phyloP scores from a whole-genome alignment of 1,284 basidiomycete species.

The Taiwanofungus camphoratus region DNA sequence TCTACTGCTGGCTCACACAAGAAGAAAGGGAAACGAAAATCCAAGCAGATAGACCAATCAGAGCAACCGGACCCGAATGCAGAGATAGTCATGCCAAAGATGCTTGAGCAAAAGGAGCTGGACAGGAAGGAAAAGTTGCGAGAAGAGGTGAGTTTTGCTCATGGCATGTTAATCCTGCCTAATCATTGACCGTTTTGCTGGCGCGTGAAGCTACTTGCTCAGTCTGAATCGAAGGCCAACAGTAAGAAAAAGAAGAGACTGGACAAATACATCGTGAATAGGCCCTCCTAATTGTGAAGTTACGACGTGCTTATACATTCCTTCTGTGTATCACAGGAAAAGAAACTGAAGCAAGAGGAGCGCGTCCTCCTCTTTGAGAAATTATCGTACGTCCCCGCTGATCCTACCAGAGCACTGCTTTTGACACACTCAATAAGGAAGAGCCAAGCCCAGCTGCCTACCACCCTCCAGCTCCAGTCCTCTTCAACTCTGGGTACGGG shows the following conservation, averaged over 20 bases:
- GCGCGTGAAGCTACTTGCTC: conserved; percentile 37
- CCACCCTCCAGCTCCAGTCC: conserved; percentile 56
- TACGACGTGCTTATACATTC: not conserved
- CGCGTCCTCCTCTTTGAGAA: conserved; percentile 68
- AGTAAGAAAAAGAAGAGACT: conserved; percentile 76
- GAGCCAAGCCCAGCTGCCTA: conserved; percentile 63
- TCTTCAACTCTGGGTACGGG: conserved; percentile 78
- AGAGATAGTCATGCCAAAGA: conserved; percentile 51
- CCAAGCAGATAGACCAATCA: conserved; percentile 8
- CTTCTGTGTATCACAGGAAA: conserved; percentile 46
- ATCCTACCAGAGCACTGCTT: conserved; percentile 14
- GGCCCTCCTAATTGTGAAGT: conserved; percentile 1
- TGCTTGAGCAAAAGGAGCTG: conserved; percentile 53
- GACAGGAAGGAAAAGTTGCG: conserved; percentile 55
- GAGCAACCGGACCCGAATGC: conserved; percentile 49
- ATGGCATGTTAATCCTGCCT: not conserved
- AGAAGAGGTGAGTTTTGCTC: conserved; percentile 46
- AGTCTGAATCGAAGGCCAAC: conserved; percentile 66
- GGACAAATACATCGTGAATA: conserved; percentile 77
- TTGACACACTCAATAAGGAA: conserved; percentile 42
- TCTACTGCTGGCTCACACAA: conserved; percentile 46
- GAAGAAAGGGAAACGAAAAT: conserved; percentile 42
- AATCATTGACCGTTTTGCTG: too few species aligned
- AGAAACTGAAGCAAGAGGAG: conserved; percentile 84
- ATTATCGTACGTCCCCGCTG: conserved; percentile 52